phyloP scores from a whole-genome alignment of 495 filamentous ascomycete species.

The Hyphodiscus hymeniophilus region DNA sequence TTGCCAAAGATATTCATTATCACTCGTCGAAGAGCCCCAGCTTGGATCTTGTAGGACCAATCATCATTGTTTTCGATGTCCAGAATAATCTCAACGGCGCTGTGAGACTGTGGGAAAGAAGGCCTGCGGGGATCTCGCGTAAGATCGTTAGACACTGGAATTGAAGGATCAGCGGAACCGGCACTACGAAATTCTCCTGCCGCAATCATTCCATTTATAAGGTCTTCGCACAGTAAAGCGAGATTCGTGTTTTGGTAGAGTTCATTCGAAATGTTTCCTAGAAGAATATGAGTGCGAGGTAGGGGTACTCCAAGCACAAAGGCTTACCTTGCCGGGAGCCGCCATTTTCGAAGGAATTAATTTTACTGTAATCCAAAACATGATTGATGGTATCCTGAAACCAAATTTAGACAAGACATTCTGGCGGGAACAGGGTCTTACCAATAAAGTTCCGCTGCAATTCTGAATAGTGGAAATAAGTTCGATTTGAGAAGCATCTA shows the following conservation, averaged over 20 bases:
- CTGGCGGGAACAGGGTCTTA: not conserved
- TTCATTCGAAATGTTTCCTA: conserved; percentile 15
- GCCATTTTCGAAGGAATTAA: conserved; percentile 25
- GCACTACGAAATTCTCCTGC: conserved; percentile 29
- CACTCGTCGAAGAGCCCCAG: conserved; percentile 59
- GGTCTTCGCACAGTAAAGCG: conserved; percentile 40
- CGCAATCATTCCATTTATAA: conserved; percentile 43
- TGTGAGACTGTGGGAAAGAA: not conserved
- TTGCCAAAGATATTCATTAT: conserved; percentile 82
- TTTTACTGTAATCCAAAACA: conserved; percentile 56
- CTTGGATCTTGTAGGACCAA: conserved; percentile 58
- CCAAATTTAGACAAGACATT: conserved; percentile 33
- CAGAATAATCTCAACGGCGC: conserved; percentile 37
- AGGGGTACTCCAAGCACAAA: too few relatives aligned
- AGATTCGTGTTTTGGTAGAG: conserved; percentile 31
- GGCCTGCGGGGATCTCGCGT: not conserved
- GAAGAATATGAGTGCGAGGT: too few relatives aligned
- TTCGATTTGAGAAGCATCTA: conserved; percentile 11
- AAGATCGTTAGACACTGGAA: not conserved
- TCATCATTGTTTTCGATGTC: conserved; percentile 48
- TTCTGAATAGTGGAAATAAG: conserved; percentile 56
- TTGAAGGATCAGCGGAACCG: not conserved
- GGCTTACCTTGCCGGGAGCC: conserved; percentile 8
- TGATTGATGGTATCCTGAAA: conserved; percentile 81
- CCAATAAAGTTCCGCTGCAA: conserved; percentile 58